Evolutionary conservation across 805 yeast genomes (phyloP).

Genomic region (Spathaspora passalidarum): DNA sequence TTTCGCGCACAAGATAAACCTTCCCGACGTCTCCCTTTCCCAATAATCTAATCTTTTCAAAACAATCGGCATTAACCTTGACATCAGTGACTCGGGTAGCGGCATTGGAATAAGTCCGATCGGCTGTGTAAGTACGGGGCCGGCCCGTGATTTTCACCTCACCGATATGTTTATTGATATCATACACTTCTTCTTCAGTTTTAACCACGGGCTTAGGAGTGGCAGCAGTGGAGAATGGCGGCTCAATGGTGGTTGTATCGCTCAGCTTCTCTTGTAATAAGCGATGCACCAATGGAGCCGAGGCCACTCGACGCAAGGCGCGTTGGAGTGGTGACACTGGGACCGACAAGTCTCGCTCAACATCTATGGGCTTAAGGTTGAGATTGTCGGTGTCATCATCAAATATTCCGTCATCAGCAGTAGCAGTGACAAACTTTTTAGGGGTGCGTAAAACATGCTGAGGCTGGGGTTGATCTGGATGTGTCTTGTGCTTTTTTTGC

Average conservation of each 20-base stretch:
- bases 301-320: slow-evolving; percentile 70
- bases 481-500: background rate
- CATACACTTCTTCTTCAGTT: slow-evolving; percentile 37
- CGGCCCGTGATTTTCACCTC: slow-evolving; percentile 32
- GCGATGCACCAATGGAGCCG: slow-evolving; percentile 66
- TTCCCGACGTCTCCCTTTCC: slow-evolving; percentile 99
- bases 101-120: slow-evolving; percentile 67
- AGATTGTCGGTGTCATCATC: slow-evolving; percentile 13
- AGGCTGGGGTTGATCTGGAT: background rate
- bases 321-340: slow-evolving; percentile 16
- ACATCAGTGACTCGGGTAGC: slow-evolving; percentile 72
- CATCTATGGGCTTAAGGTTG: slow-evolving; percentile 7
- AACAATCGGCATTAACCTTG: slow-evolving; percentile 81
- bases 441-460: background rate
- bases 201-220: slow-evolving; percentile 2
- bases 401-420: slow-evolving; percentile 1
- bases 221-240: slow-evolving; percentile 1
- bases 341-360: slow-evolving; percentile 6
- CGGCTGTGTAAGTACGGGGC: slow-evolving; percentile 40
- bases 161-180: slow-evolving; percentile 41
- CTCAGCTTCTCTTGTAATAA: slow-evolving; percentile 21
- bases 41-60: slow-evolving; percentile 82
- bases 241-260: slow-evolving; percentile 2
- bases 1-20: slow-evolving; percentile 88
- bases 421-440: background rate